Conservation (phyloP, 1,139 yeast species). For the Yamadazyma dendronema region DNA sequence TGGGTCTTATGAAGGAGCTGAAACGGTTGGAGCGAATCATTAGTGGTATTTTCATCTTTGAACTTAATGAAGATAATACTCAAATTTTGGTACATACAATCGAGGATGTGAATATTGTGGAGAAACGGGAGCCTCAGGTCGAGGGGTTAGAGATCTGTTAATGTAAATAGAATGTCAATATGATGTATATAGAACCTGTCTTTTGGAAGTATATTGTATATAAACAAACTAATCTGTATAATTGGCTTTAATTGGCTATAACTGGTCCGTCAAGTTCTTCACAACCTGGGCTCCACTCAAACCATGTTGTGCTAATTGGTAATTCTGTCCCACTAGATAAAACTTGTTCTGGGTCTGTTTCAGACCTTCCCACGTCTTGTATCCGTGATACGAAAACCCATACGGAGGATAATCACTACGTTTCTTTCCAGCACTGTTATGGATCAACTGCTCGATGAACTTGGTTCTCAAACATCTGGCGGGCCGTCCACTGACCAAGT, state of each 20-base stretch:
- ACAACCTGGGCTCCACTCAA: conserved; percentile 13
- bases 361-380: conserved; percentile 21
- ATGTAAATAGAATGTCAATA: conserved; percentile 3
- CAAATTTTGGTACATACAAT: conserved; percentile 68
- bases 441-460: conserved; percentile 18
- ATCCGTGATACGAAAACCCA: conserved; percentile 36
- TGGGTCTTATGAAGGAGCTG: conserved; percentile 33
- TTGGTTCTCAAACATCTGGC: conserved; percentile 38
- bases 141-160: conserved; percentile 31
- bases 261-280: conserved; percentile 15
- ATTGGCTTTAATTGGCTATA: too few species aligned
- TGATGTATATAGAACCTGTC: conserved; percentile 1
- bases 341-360: conserved; percentile 25
- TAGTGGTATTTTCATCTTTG: conserved; percentile 76
- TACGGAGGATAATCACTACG: conserved; percentile 29
- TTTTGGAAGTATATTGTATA: too few species aligned
- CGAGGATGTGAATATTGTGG: conserved; percentile 71
- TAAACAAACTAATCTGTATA: too few species aligned
- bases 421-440: conserved; percentile 4
- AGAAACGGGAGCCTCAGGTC: conserved; percentile 34
- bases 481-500: conserved; percentile 36
- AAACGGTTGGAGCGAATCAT: conserved; percentile 46
- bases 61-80: conserved; percentile 58
- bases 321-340: conserved; percentile 35
- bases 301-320: conserved; percentile 17